Conservation (phyloP, 441 rosid genomes). For the Eruca vesicaria region DNA sequence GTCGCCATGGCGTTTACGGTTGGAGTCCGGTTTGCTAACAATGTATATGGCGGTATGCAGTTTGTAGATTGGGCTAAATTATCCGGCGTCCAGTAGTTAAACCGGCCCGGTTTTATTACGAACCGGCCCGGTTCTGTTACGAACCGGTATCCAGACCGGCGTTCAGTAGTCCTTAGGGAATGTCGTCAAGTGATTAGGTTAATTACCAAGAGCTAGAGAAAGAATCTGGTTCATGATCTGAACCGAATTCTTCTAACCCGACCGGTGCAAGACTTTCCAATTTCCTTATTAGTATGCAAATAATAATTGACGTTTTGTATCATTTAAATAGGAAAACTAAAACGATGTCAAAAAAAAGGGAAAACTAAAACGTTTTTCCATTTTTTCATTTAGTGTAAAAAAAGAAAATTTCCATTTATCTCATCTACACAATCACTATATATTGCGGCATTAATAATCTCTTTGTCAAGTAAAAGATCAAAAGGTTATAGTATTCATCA, state of each 20-base stretch:
- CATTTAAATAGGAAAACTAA: not conserved
- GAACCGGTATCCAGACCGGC: not conserved
- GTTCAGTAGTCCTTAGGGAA: not conserved
- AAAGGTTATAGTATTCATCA: not conserved
- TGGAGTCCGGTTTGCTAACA: constrained; percentile 93
- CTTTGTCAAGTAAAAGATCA: not conserved
- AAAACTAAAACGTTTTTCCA: not conserved
- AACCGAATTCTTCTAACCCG: no score
- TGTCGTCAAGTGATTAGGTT: constrained; percentile 4
- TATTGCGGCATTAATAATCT: not conserved
- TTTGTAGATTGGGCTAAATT: constrained; percentile 91
- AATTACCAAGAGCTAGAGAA: not conserved
- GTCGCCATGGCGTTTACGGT: constrained; percentile 88
- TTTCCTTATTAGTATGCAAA: not conserved
- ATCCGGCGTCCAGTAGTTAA: constrained; percentile 76
- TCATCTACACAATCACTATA: not conserved
- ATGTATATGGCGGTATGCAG: constrained; percentile 89
- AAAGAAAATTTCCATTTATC: not conserved
- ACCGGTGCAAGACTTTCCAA: not conserved
- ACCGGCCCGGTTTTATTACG: not conserved
- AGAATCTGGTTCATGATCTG: constrained; percentile 4
- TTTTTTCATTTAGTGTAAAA: not conserved
- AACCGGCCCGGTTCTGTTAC: not conserved
- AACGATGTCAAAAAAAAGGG: no score
- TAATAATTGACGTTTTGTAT: not conserved